A percentile compares a stretch with the other conserved stretches of the same genome.
Conservation (phyloP, 1,284 basidiomycete genomes). For the Tylopilus sp. region DNA sequence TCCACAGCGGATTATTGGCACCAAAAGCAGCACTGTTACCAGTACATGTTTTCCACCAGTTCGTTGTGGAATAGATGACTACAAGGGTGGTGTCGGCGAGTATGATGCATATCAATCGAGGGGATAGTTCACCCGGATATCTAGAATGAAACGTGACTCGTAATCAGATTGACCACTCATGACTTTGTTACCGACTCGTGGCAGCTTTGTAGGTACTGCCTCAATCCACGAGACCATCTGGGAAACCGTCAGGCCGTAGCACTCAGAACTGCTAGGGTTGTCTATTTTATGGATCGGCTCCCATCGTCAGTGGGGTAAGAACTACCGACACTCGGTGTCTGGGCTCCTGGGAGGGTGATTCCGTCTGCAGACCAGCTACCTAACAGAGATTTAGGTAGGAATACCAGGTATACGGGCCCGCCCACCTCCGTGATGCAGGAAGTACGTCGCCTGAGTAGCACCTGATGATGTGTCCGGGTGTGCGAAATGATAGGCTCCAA, state of each 20-base stretch:
- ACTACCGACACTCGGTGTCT: conserved; percentile 55
- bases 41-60: conserved; percentile 69
- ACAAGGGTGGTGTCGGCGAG: not conserved
- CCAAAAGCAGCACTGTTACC: conserved; percentile 52
- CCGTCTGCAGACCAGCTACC: conserved; percentile 58
- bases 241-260: conserved; percentile 53
- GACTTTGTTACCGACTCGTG: conserved; percentile 42
- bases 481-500: conserved; percentile 46
- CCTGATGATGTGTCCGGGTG: conserved; percentile 40
- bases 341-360: conserved; percentile 62
- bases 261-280: conserved; percentile 47
- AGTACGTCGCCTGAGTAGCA: conserved; percentile 48
- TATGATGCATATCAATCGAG: not conserved
- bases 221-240: conserved; percentile 47
- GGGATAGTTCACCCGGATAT: conserved; percentile 27
- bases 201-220: conserved; percentile 50
- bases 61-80: conserved; percentile 60
- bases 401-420: conserved; percentile 2
- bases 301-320: not conserved
- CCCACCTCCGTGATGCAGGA: conserved; percentile 57
- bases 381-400: conserved; percentile 17
- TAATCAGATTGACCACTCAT: conserved; percentile 8
- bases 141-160: conserved; percentile 17
- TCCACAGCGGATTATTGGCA: conserved; percentile 40
- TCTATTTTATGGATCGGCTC: conserved; percentile 33